Evolutionary conservation across 202 grass and related monocot genomes (phyloP).

Genomic region (Panicum hallii): DNA sequence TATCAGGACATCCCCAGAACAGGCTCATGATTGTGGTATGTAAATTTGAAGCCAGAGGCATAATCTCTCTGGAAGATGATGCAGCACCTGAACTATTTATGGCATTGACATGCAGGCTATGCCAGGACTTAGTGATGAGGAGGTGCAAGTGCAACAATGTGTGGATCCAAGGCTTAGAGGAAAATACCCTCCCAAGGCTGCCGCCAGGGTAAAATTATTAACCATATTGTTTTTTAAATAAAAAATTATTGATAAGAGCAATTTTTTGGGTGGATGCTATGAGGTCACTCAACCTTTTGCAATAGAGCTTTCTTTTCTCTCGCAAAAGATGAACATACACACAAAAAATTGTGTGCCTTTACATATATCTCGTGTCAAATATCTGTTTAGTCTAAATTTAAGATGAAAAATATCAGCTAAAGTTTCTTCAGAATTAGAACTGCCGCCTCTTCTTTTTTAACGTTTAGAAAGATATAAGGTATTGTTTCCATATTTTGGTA

Average conservation of each 20-base stretch:
- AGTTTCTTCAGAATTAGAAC: background rate
- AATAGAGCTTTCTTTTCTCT: background rate
- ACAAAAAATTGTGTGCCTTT: background rate
- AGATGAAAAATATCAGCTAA: background rate
- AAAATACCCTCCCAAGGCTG: slow-evolving; percentile 36
- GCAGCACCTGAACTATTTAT: background rate
- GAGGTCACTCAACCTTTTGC: background rate
- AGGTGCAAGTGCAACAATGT: slow-evolving; percentile 1
- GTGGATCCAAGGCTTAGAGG: slow-evolving; percentile 25
- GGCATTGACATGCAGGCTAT: slow-evolving; percentile 31
- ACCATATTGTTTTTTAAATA: too few relatives aligned
- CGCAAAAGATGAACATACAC: background rate
- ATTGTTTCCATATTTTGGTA: too few relatives aligned
- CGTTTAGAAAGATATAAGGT: background rate
- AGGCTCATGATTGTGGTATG: slow-evolving; percentile 36
- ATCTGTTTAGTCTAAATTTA: slow-evolving; percentile 1
- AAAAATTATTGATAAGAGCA: too few relatives aligned
- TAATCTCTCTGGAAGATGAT: background rate
- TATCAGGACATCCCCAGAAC: background rate
- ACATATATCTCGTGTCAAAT: background rate
- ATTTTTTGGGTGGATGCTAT: background rate
- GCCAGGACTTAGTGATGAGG: slow-evolving; percentile 17
- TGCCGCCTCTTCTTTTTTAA: background rate
- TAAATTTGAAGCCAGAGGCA: background rate
- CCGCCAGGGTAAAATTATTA: slow-evolving; percentile 24